A percentile compares a stretch with the other conserved stretches of the same genome.
These are phyloP conservation scores for Mycena floridula DNA, from an alignment of 768 basidiomycete genomes.

Conservation along the genomic window DNA sequence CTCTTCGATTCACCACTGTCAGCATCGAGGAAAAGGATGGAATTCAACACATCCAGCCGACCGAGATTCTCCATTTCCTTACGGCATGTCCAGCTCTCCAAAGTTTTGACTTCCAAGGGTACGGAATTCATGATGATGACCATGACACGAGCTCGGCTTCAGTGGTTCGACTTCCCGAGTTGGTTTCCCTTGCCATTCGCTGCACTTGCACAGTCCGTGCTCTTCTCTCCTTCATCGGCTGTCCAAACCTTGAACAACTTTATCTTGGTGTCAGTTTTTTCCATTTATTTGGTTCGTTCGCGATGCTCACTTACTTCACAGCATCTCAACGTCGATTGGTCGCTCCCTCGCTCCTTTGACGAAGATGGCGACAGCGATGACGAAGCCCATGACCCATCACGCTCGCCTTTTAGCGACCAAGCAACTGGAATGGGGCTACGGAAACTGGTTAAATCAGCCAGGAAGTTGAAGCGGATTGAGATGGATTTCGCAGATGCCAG, in stretches of 20 bases:
- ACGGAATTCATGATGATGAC: constrained; percentile 40
- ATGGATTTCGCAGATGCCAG: constrained; percentile 85
- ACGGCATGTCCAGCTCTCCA: constrained; percentile 56
- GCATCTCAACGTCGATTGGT: constrained; percentile 61
- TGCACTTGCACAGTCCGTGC: constrained; percentile 58
- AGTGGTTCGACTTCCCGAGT: constrained; percentile 47
- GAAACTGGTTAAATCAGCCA: constrained; percentile 50
- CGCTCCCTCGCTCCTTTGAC: constrained; percentile 23
- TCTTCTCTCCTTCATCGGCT: constrained; percentile 57
- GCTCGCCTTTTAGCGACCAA: constrained; percentile 70
- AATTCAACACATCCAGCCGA: constrained; percentile 28
- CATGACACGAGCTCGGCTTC: constrained; percentile 24
- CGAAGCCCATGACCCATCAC: constrained; percentile 67
- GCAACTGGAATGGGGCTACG: constrained; percentile 80
- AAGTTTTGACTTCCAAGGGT: constrained; percentile 50
- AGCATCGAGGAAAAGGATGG: constrained; percentile 48
- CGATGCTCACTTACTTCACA: too few species aligned
- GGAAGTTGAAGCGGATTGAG: constrained; percentile 58
- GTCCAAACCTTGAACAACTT: constrained; percentile 54
- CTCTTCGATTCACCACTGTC: constrained; percentile 52
- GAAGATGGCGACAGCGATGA: constrained; percentile 73
- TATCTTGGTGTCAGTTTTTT: too few species aligned
- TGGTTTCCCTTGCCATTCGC: constrained; percentile 52
- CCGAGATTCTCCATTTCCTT: constrained; percentile 57
- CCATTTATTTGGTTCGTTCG: too few species aligned